Evolutionary conservation across 768 basidiomycete species (phyloP), one percentile per base, ranked within the genome.

Genomic region (Gloeophyllum trabeum): DNA sequence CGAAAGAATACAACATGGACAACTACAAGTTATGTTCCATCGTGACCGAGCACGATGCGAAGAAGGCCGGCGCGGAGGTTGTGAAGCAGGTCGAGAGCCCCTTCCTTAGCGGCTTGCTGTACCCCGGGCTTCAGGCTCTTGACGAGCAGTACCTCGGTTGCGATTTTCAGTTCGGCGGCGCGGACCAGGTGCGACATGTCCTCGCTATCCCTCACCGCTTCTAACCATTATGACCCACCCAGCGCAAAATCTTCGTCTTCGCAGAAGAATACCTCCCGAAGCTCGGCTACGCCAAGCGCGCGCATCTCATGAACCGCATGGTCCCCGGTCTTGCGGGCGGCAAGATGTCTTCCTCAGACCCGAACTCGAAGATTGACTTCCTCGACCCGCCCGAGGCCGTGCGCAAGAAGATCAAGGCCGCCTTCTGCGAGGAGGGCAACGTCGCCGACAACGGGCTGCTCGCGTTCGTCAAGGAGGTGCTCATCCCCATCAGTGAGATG

Each of bases 291-390:
- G 64, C 67, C 41, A 97, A 96, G 62, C 89, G 94, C 24, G 87
- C 93, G 0, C 96, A 99, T 59, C 70, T 99, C 35, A 99, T 99
- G 96, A 99, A 97, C 63, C 68, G 76, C 24, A 98, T 98, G 93
- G 90, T 98, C 0, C 92, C 93, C 23, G 92, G 93, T 35, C 71
- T 96, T 24, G 80, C 81, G 34, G 93, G 93, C 24, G 88, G 90
- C 14, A 99, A 99, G 58, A 98, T 99, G 96, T 96, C 92, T 13
- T 83, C 92, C 1, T 98, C 94, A 1, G 94, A 98, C 52, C 91
- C 91, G 23, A 89, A 96, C 59, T 92, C 87, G 48, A 99, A 99
- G 63, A 94, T 98, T 58, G 96, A 99, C 65, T 89, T 98, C 62
- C 79, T 99, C 47, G 94, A 98, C 60, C 58, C 78, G 3, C 80